Conservation (phyloP, 2,329 filamentous ascomycete species). For the Nemania abortiva region DNA sequence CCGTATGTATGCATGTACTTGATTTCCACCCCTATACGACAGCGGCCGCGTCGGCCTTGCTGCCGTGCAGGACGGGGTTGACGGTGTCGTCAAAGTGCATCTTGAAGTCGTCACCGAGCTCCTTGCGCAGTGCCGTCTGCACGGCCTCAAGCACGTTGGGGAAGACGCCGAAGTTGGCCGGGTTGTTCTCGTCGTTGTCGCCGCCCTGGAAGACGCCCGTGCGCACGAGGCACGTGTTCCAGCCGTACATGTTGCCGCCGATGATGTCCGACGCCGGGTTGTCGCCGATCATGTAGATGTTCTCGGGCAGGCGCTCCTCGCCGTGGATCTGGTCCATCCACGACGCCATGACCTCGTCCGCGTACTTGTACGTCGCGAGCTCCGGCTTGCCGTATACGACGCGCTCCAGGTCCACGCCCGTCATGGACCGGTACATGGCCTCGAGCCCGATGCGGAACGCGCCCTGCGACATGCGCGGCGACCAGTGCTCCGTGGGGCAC, state of each 20-base stretch:
- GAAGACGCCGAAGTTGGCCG: constrained; percentile 82
- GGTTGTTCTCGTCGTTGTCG: constrained; percentile 81
- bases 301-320: constrained; percentile 75
- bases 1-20: too few species aligned
- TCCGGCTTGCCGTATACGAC: constrained; percentile 83
- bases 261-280: constrained; percentile 80
- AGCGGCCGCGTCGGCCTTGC: constrained; percentile 62
- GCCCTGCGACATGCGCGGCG: constrained; percentile 77
- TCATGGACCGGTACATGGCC: constrained; percentile 78
- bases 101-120: constrained; percentile 80
- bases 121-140: constrained; percentile 73
- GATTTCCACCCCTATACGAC: constrained; percentile 44
- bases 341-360: constrained; percentile 76
- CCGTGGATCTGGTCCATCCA: constrained; percentile 84
- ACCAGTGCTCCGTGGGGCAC: constrained; percentile 74
- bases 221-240: constrained; percentile 83
- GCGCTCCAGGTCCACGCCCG: constrained; percentile 78
- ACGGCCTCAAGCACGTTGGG: constrained; percentile 79
- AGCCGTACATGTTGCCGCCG: constrained; percentile 83
- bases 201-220: constrained; percentile 84
- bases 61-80: constrained; percentile 72
- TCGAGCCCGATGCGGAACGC: constrained; percentile 81
- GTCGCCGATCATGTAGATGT: constrained; percentile 83
- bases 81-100: constrained; percentile 78
- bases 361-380: constrained; percentile 81